Conservation (phyloP, 2,329 filamentous ascomycete species). For the Colletotrichum eremochloae region DNA sequence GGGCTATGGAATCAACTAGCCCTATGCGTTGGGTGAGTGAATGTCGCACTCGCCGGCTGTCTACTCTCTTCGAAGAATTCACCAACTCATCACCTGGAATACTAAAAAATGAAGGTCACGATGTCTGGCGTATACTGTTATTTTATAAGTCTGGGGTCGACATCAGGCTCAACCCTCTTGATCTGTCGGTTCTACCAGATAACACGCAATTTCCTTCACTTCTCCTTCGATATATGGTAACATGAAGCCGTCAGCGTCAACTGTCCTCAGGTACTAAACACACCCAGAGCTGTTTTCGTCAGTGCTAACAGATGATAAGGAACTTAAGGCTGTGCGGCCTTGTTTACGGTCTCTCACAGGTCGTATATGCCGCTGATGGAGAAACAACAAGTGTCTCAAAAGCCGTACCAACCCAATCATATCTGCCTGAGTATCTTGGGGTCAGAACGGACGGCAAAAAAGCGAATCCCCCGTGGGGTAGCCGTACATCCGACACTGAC, state of each 20-base stretch:
- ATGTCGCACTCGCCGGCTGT: not conserved
- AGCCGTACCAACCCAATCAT: slow-evolving; percentile 1
- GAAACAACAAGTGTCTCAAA: not conserved
- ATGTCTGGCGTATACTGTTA: not conserved
- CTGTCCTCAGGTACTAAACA: slow-evolving; percentile 16
- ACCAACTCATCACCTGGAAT: not conserved
- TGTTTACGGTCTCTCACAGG: slow-evolving; percentile 7
- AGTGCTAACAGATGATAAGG: slow-evolving; percentile 10
- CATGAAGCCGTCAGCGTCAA: slow-evolving; percentile 15
- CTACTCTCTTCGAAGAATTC: not conserved
- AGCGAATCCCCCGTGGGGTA: slow-evolving; percentile 26
- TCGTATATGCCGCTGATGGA: not conserved
- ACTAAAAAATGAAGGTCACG: not conserved
- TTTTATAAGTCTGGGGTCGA: slow-evolving; percentile 3
- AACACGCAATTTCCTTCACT: not conserved
- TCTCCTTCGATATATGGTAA: not conserved
- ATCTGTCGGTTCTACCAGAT: not conserved
- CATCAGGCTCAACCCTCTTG: not conserved
- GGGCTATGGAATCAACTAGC: not conserved
- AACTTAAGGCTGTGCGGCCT: slow-evolving; percentile 16
- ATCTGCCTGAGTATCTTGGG: slow-evolving; percentile 20
- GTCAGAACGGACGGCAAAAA: not conserved
- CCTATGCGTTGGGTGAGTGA: not conserved
- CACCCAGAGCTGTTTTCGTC: not conserved
- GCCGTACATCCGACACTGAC: slow-evolving; percentile 25